phyloP scores from a whole-genome alignment of 108 stramenopile species.

The Cyclotella atomus region DNA sequence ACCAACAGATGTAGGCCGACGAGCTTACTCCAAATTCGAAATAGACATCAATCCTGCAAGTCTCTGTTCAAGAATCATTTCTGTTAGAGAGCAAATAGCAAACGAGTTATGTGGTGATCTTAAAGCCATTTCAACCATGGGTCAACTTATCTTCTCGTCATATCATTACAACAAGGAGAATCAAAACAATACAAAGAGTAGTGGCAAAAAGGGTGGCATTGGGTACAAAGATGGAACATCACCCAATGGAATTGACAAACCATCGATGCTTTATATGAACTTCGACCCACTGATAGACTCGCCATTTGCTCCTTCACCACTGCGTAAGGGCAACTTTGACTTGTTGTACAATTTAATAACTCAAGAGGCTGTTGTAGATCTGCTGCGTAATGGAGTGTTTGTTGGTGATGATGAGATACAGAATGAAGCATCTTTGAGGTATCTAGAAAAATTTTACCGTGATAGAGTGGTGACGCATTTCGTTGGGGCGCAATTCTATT shows the following conservation, averaged over 20 bases:
- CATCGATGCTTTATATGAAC: constrained; percentile 34
- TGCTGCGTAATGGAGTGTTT: constrained; percentile 48
- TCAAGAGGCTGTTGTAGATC: constrained; percentile 64
- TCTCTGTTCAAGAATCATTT: constrained; percentile 61
- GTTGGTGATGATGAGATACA: constrained; percentile 25
- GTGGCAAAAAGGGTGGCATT: constrained; percentile 4
- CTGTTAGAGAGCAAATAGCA: constrained; percentile 77
- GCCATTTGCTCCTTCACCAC: constrained; percentile 55
- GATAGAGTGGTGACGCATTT: constrained; percentile 57
- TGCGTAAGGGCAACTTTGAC: constrained; percentile 83
- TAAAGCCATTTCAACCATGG: constrained; percentile 63
- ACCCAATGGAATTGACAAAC: constrained; percentile 41
- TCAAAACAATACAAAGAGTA: constrained; percentile 17
- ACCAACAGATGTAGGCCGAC: constrained; percentile 25
- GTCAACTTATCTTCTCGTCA: constrained; percentile 41
- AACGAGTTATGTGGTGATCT: constrained; percentile 66
- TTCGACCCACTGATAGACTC: constrained; percentile 39
- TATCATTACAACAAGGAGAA: constrained; percentile 39
- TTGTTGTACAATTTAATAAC: constrained; percentile 63
- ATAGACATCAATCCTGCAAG: constrained; percentile 75
- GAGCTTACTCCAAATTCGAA: constrained; percentile 53
- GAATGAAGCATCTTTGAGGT: constrained; percentile 37
- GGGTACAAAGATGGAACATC: constrained; percentile 29
- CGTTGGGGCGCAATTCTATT: constrained; percentile 66
- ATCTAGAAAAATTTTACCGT: constrained; percentile 57